Percentiles rank a stretch among this genome's conserved stretches.
Conservation (phyloP, 2,329 filamentous ascomycete genomes). For the Juglanconis oblonga region DNA sequence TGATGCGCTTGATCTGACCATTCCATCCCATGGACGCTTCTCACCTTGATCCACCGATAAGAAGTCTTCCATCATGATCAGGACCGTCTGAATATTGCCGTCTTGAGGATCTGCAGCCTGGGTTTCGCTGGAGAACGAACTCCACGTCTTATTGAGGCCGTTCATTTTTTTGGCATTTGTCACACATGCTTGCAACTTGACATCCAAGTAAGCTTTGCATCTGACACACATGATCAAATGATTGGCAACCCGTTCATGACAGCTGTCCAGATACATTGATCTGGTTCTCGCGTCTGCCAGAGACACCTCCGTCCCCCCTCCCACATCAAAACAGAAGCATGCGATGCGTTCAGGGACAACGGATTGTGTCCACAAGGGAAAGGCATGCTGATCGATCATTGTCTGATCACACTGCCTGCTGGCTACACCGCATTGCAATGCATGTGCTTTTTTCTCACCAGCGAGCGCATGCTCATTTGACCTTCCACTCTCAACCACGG, state of each 20-base stretch:
- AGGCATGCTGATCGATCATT: no score
- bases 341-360: no score
- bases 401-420: no score
- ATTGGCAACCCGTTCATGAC: conserved; percentile 2
- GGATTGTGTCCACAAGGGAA: no score
- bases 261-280: not conserved
- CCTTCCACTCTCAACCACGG: not conserved
- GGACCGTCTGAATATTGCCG: conserved; percentile 9
- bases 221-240: conserved; percentile 13
- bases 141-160: not conserved
- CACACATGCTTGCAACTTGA: conserved; percentile 15
- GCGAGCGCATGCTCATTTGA: not conserved
- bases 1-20: conserved; percentile 12
- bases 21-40: not conserved
- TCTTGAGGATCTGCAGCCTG: not conserved
- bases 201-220: conserved; percentile 17
- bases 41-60: not conserved
- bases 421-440: no score
- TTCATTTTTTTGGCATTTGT: conserved; percentile 5
- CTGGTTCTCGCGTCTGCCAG: not conserved
- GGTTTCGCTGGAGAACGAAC: not conserved
- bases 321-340: no score
- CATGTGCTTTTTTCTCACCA: not conserved
- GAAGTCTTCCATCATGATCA: conserved; percentile 5
- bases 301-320: not conserved